Percentiles rank a stretch among this genome's conserved stretches.
These are phyloP conservation scores for Kwoniella shivajii DNA, from an alignment of 1,284 basidiomycete genomes.

Conservation along the genomic window DNA sequence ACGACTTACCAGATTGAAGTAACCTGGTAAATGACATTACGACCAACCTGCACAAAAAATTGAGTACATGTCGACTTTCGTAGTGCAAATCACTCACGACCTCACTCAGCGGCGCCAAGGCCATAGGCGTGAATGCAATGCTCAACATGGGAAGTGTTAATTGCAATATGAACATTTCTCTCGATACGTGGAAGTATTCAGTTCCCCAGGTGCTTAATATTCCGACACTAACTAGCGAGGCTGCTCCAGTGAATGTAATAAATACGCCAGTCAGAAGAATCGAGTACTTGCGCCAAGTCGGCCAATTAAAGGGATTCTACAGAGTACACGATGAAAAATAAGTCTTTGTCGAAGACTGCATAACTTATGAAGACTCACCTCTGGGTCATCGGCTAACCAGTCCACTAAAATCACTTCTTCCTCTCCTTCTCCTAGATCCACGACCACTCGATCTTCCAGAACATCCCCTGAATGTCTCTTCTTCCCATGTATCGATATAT, in stretches of 20 bases:
- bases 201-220: conserved; percentile 35
- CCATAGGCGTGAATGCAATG: conserved; percentile 44
- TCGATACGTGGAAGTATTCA: conserved; percentile 31
- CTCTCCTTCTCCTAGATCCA: conserved; percentile 31
- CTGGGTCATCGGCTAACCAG: conserved; percentile 40
- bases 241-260: conserved; percentile 33
- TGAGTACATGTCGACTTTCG: background rate
- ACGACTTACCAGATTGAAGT: conserved; percentile 42
- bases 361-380: conserved; percentile 24
- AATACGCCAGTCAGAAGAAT: conserved; percentile 30
- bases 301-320: conserved; percentile 49
- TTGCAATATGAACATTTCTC: conserved; percentile 28
- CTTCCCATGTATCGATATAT: conserved; percentile 19
- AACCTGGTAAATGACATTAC: conserved; percentile 46
- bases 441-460: conserved; percentile 10
- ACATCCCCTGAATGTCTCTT: conserved; percentile 3
- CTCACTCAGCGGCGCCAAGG: conserved; percentile 50
- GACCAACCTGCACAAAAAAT: conserved; percentile 26
- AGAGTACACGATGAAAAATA: too few species aligned
- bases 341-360: background rate
- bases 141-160: conserved; percentile 37
- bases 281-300: conserved; percentile 27
- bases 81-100: conserved; percentile 24
- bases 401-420: conserved; percentile 43
- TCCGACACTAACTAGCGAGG: conserved; percentile 33